A percentile compares a stretch with the other conserved stretches of the same genome.
Evolutionary conservation across 371 early-diverging fungal genomes (phyloP).

Genomic region (Parasitella parasitica): DNA sequence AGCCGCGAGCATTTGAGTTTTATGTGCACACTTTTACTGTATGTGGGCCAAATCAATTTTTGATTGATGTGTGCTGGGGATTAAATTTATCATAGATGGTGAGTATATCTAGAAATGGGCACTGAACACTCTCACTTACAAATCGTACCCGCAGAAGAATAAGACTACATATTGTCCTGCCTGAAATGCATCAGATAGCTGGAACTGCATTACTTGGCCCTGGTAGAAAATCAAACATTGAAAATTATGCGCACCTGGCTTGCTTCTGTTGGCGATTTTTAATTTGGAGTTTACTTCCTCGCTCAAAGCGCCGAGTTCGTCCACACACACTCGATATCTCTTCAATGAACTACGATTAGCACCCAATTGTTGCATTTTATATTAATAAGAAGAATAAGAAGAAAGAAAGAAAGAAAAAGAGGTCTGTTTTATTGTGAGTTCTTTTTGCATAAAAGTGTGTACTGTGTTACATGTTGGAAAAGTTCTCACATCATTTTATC

Average conservation of each 20-base stretch:
- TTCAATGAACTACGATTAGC: too few species aligned
- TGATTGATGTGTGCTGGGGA: constrained; percentile 18
- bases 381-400: background rate
- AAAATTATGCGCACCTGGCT: constrained; percentile 6
- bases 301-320: background rate
- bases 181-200: constrained; percentile 4
- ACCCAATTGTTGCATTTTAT: background rate
- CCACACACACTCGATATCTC: background rate
- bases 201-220: constrained; percentile 3
- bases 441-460: background rate
- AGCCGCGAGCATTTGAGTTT: too few species aligned
- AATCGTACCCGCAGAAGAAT: constrained; percentile 30
- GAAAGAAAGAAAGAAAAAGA: background rate
- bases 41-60: constrained; percentile 17
- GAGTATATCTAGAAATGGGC: too few species aligned
- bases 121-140: too few species aligned
- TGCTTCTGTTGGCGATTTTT: background rate
- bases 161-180: constrained; percentile 3
- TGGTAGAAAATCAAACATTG: constrained; percentile 9
- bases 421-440: background rate
- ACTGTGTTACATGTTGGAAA: background rate
- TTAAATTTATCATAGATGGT: too few species aligned
- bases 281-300: background rate
- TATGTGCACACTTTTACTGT: too few species aligned
- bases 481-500: background rate